phyloP scores from a whole-genome alignment of 2,329 filamentous ascomycete genomes.

The Pseudogymnoascus sp. region DNA sequence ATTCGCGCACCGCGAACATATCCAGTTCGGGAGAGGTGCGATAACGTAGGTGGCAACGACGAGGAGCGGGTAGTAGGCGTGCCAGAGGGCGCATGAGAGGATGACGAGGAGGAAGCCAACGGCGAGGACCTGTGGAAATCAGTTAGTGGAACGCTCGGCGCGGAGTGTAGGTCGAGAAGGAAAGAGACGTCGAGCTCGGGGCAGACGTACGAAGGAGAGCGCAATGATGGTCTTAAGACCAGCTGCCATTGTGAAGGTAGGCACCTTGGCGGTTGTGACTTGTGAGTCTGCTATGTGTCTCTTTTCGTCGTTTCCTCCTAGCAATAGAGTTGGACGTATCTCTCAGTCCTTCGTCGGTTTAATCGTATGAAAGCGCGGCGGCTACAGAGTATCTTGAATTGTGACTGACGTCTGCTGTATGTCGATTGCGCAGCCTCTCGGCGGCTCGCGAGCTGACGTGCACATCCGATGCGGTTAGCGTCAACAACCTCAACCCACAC shows the following conservation, averaged over 20 bases:
- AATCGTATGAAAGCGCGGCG: background rate
- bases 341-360: background rate
- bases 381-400: background rate
- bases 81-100: conserved; percentile 89
- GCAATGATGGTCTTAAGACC: conserved; percentile 99
- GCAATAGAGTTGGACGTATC: background rate
- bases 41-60: conserved; percentile 94
- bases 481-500: background rate
- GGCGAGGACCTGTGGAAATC: conserved; percentile 64
- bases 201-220: conserved; percentile 74
- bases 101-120: conserved; percentile 99
- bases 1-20: conserved; percentile 80
- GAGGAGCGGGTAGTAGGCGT: conserved; percentile 89
- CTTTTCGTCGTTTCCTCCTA: conserved; percentile 1
- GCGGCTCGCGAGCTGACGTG: conserved; percentile 6
- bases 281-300: background rate
- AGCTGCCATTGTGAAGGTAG: conserved; percentile 51
- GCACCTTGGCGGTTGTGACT: conserved; percentile 14
- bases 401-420: conserved; percentile 7
- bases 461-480: background rate
- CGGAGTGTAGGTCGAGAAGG: background rate
- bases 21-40: conserved; percentile 93
- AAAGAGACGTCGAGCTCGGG: background rate
- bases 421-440: conserved; percentile 9
- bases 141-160: conserved; percentile 11